These are phyloP conservation scores for Citrus mangshanensis DNA, from an alignment of 345 rosid species.

Conservation along the genomic window DNA sequence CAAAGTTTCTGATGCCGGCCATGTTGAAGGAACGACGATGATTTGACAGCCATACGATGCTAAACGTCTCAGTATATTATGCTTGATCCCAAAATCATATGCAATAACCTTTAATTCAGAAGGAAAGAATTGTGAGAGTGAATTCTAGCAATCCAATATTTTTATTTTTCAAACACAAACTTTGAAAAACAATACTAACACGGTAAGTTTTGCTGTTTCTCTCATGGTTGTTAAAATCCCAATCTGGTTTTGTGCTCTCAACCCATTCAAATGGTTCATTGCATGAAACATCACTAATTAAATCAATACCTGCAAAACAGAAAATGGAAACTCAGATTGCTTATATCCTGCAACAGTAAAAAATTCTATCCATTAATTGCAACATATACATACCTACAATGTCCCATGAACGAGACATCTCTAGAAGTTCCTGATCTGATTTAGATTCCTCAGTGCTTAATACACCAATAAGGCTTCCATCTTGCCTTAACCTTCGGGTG, in stretches of 20 bases:
- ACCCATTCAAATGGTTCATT: constrained; percentile 80
- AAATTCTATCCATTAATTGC: background rate
- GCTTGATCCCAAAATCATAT: constrained; percentile 95
- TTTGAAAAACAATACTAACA: constrained; percentile 42
- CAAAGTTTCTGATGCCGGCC: constrained; percentile 80
- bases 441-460: constrained; percentile 79
- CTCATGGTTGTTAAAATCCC: constrained; percentile 67
- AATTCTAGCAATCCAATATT: background rate
- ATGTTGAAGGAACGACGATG: constrained; percentile 84
- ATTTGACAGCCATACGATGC: constrained; percentile 87
- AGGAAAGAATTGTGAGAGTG: constrained; percentile 16
- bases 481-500: constrained; percentile 88
- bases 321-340: constrained; percentile 5
- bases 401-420: constrained; percentile 88
- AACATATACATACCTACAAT: constrained; percentile 53
- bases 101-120: constrained; percentile 62
- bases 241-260: constrained; percentile 60
- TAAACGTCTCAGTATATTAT: constrained; percentile 76
- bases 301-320: constrained; percentile 64
- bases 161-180: background rate
- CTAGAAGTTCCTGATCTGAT: constrained; percentile 72
- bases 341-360: background rate
- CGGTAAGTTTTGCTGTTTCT: constrained; percentile 38
- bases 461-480: constrained; percentile 96
- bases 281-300: constrained; percentile 81